These are phyloP conservation scores for Aquilaria agallochum DNA, from an alignment of 441 rosid genomes.

Conservation along the genomic window DNA sequence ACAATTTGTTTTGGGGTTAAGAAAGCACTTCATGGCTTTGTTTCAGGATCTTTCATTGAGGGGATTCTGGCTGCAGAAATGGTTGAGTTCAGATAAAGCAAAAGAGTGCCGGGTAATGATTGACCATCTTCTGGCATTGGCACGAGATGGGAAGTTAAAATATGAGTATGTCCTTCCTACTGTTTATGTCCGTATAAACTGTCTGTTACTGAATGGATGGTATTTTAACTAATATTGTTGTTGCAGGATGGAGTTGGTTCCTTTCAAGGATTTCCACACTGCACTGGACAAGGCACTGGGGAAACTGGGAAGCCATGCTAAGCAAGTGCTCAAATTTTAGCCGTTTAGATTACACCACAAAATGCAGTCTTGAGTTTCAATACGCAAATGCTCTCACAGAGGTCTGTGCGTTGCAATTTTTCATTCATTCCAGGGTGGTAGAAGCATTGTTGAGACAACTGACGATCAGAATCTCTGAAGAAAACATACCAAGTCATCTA, in stretches of 20 bases:
- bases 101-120: slow-evolving; percentile 66
- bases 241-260: slow-evolving; percentile 71
- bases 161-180: slow-evolving; percentile 49
- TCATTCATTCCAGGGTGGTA: no score
- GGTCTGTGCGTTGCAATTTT: no score
- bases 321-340: slow-evolving; percentile 80
- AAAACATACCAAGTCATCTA: no score
- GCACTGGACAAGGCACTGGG: slow-evolving; percentile 75
- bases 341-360: neutral
- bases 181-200: neutral
- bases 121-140: slow-evolving; percentile 65
- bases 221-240: neutral
- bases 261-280: slow-evolving; percentile 52
- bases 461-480: no score
- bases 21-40: neutral
- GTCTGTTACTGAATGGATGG: neutral
- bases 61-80: slow-evolving; percentile 91
- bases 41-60: slow-evolving; percentile 72
- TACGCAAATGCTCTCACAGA: no score
- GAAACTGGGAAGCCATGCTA: slow-evolving; percentile 75
- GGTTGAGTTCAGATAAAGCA: slow-evolving; percentile 57
- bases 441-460: no score
- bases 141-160: slow-evolving; percentile 64
- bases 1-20: neutral
- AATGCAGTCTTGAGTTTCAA: no score